These are phyloP conservation scores for Suillus subluteus DNA, from an alignment of 768 basidiomycete species.

Conservation along the genomic window DNA sequence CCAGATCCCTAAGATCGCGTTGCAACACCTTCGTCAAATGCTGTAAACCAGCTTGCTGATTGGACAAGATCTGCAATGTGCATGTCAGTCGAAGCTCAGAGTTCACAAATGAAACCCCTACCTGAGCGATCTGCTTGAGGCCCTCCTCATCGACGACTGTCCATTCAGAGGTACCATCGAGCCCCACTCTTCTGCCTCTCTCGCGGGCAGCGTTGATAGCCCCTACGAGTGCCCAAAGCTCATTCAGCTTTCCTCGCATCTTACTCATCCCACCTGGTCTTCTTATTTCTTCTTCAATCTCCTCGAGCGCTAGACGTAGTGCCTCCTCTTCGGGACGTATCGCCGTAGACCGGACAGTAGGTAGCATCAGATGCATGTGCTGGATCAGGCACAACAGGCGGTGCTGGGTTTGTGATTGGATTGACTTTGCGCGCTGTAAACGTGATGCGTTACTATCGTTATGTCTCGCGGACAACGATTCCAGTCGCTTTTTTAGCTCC, in stretches of 20 bases:
- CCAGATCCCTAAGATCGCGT: constrained; percentile 64
- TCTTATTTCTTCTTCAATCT: constrained; percentile 73
- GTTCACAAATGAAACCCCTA: constrained; percentile 32
- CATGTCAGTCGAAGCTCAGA: constrained; percentile 13
- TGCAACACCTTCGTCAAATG: constrained; percentile 80
- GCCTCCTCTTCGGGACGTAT: constrained; percentile 83
- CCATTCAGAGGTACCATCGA: constrained; percentile 61
- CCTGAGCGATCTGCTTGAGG: constrained; percentile 74
- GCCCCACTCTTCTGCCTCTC: constrained; percentile 44
- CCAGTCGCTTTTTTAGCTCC: constrained; percentile 70
- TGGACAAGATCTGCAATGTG: constrained; percentile 60
- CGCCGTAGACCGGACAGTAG: constrained; percentile 71
- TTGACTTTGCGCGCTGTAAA: constrained; percentile 59
- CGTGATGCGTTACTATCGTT: constrained; percentile 69
- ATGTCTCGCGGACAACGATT: constrained; percentile 63
- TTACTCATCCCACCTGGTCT: constrained; percentile 54
- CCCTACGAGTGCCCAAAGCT: constrained; percentile 85
- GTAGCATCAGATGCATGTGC: constrained; percentile 80
- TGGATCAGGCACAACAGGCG: constrained; percentile 71
- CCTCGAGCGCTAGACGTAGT: constrained; percentile 70
- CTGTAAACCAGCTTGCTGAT: constrained; percentile 80
- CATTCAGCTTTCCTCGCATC: constrained; percentile 74
- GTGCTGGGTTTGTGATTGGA: constrained; percentile 72
- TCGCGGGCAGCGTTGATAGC: constrained; percentile 65
- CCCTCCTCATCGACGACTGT: constrained; percentile 89